Evolutionary conservation across 2,329 filamentous ascomycete genomes (phyloP), one percentile per base, ranked within the genome.

Genomic region (Aspergillus japonicus): DNA sequence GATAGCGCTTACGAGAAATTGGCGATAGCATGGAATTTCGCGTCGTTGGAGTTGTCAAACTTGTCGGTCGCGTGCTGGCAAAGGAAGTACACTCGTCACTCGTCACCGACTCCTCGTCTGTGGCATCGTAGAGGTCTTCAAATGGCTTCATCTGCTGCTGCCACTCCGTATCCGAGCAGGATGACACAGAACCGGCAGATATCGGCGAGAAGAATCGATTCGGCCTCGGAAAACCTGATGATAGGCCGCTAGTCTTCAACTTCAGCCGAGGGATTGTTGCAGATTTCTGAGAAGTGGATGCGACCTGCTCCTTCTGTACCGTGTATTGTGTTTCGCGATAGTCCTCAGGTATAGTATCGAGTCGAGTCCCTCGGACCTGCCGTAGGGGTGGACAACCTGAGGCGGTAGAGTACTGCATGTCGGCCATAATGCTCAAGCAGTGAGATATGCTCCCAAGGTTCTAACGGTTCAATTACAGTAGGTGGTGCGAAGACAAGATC

Each of bases 81-180:
- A 69, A 80, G 69, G 68, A 87, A 73, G 75, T 77, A 56, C 75
- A 79, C 60, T 80, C 63, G 67, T 77, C 73, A 68, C 77, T 73
- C 73, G 77, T 69, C 77, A 85, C 81, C 8, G 85, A 82, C 67
- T 96, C 92, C 57, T 92, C 87, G 66, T 96, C 92, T 16, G 91
- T 92, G 47, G 91, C 84, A 75, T 95, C 90, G 75, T 96, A 96
- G 52, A 96, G 80, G 68, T 96, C 91, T 75, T 96, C 91, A 68
- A 94, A 94, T 64, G 91, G 88, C 83, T 67, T 86, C 85, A 65
- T 88, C 88, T 73, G 83, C 80, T 67, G 82, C 77, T 79, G 84
- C 89, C 68, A 81, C 80, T 89, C 89, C 78, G 81, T 68, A 81
- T 82, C 56, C 81, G 85, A 59, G 61, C 73, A 73, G n/a, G 71